Evolutionary conservation across 345 rosid species (phyloP).

Genomic region (Salix caprea): DNA sequence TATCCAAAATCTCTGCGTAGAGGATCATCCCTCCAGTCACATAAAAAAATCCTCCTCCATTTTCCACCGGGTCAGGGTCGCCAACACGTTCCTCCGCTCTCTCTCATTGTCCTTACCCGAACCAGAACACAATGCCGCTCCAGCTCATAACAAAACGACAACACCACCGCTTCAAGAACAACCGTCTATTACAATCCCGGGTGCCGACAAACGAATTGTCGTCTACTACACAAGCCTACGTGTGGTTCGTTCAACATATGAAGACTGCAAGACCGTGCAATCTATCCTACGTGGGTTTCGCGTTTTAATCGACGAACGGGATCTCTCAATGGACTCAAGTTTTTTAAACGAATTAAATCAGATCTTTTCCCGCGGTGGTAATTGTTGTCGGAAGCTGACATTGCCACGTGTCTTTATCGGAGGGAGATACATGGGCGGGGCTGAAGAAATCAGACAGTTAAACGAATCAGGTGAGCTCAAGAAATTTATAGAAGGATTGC

Average conservation of each 20-base stretch:
- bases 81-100: slow-evolving; percentile 38
- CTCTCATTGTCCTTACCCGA: slow-evolving; percentile 16
- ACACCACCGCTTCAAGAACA: background rate
- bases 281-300: slow-evolving; percentile 54
- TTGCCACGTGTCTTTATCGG: slow-evolving; percentile 80
- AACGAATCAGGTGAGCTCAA: slow-evolving; percentile 87
- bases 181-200: slow-evolving; percentile 13
- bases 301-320: slow-evolving; percentile 67
- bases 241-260: slow-evolving; percentile 65
- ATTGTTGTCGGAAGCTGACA: slow-evolving; percentile 16
- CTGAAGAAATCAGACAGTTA: slow-evolving; percentile 65
- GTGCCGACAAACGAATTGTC: slow-evolving; percentile 38
- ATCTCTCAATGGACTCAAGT: slow-evolving; percentile 59
- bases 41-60: slow-evolving; percentile 30
- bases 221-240: slow-evolving; percentile 78
- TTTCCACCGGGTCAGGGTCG: slow-evolving; percentile 60
- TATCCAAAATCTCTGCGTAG: slow-evolving; percentile 4
- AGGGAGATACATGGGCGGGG: slow-evolving; percentile 81
- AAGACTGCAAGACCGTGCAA: slow-evolving; percentile 56
- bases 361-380: slow-evolving; percentile 29
- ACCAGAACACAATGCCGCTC: background rate
- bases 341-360: slow-evolving; percentile 52
- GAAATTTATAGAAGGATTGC: slow-evolving; percentile 60
- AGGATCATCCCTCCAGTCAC: slow-evolving; percentile 21
- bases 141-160: background rate